Conservation (phyloP, 208 protist species). For the Crithidia acanthocephali region DNA sequence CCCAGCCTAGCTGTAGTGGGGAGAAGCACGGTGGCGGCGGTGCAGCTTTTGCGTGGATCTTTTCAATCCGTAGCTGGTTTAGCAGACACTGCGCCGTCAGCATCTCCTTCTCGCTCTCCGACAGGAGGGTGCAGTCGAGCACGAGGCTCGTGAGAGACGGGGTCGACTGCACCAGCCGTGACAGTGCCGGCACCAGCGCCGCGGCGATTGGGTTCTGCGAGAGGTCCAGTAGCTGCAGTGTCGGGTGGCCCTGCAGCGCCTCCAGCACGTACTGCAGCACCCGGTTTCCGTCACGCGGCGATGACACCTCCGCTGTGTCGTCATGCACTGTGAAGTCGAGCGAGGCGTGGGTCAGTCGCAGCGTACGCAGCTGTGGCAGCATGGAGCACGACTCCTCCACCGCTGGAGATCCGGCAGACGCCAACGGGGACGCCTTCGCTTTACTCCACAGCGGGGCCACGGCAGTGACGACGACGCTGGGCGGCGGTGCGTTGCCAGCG, state of each 20-base stretch:
- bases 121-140: slow-evolving; percentile 42
- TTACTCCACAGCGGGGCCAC: slow-evolving; percentile 25
- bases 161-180: slow-evolving; percentile 42
- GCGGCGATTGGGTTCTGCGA: slow-evolving; percentile 56
- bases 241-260: slow-evolving; percentile 46
- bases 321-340: slow-evolving; percentile 14
- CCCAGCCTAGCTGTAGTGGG: slow-evolving; percentile 4
- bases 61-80: slow-evolving; percentile 34
- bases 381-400: slow-evolving; percentile 21
- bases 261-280: slow-evolving; percentile 39
- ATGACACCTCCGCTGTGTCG: not conserved
- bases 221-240: slow-evolving; percentile 44
- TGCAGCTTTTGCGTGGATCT: not conserved
- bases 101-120: slow-evolving; percentile 28
- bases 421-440: not conserved
- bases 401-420: not conserved
- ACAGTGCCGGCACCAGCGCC: slow-evolving; percentile 42
- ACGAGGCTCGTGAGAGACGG: slow-evolving; percentile 43
- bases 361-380: slow-evolving; percentile 16
- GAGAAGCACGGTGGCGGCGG: not conserved
- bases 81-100: slow-evolving; percentile 36
- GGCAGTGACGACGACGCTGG: slow-evolving; percentile 3
- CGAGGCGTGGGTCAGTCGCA: slow-evolving; percentile 20
- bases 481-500: not conserved
- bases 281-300: slow-evolving; percentile 5